A percentile compares a stretch with the other conserved stretches of the same genome.
Evolutionary conservation across 768 basidiomycete genomes (phyloP).

Genomic region (Tephrocybe sp.): DNA sequence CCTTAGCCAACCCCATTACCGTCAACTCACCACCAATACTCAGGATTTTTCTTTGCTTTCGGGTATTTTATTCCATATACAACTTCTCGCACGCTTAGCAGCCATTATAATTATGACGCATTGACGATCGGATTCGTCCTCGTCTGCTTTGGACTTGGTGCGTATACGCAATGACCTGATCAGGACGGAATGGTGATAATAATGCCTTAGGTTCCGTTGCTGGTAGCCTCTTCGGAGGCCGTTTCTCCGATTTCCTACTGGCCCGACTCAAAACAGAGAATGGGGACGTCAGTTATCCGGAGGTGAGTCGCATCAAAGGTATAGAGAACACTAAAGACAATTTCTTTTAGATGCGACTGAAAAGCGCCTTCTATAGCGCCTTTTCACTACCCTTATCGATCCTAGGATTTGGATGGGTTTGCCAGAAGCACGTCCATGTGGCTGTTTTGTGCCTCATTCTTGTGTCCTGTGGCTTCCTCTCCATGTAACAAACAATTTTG

Average conservation of each 20-base stretch:
- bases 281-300: constrained; percentile 51
- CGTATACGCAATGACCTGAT: constrained; percentile 25
- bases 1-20: background rate
- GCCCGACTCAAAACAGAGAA: constrained; percentile 34
- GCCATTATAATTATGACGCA: constrained; percentile 62
- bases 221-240: constrained; percentile 42
- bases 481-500: constrained; percentile 53
- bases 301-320: constrained; percentile 37
- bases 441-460: constrained; percentile 69
- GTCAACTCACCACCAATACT: background rate
- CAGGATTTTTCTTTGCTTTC: constrained; percentile 71
- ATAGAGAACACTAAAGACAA: too few species aligned
- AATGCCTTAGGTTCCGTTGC: constrained; percentile 29
- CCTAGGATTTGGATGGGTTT: constrained; percentile 75
- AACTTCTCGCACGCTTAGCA: constrained; percentile 63
- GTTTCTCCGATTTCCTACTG: constrained; percentile 41
- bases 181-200: background rate
- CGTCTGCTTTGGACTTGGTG: constrained; percentile 70
- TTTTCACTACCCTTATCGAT: constrained; percentile 57
- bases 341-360: constrained; percentile 60
- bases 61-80: constrained; percentile 74
- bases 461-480: constrained; percentile 70
- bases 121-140: constrained; percentile 75
- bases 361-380: constrained; percentile 58
- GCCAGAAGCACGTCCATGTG: constrained; percentile 57